Base-by-base conservation (phyloP, 169 alveolate species). In the Eimeria praecox region DNA sequence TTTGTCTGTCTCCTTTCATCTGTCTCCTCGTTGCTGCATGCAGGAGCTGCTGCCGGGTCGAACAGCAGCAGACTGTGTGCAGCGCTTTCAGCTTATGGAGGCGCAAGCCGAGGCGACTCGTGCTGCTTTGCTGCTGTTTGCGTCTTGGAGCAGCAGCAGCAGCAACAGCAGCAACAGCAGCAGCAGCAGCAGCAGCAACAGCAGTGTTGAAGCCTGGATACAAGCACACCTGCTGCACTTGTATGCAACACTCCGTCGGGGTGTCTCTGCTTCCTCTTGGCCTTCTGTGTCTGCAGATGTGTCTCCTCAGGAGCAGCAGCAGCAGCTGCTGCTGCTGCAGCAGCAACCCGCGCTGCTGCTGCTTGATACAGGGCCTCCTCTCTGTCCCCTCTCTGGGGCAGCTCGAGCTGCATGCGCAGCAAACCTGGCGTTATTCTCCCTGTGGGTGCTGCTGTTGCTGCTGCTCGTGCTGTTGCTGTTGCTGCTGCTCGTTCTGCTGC, bases 301-400 rank as follows among this genome's bases (percentile, higher is more conserved):
- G 69, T 46, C 90, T 82, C 90, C 44, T 40, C 90, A 82, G 90
- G 52, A 82, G 42, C 42, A 24, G 66, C 90, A 44, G 90, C 90
- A 82, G 90, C 73, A 46, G 73, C 87, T 40, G 42, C 42, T 24
- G 73, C 73, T 46, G 73, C 90, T 46, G 66, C 46, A 14, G 71
- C 73, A 82, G 90, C 90, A 82, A 73, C 90, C 66, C 71, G 49
- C 71, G n/a, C 90, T 82, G 71, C 73, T 44, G 73, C 71, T 82
- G 90, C 90, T 82, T 3, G 90, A 82, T 44, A 27, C 35, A 30
- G 90, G 52, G 18, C 90, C 90, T 30, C 66, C n/a, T 52, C 49
- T 82, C 42, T 16, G 35, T 33, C 49, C 73, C 16, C 90, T 82
- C 1, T 30, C 73, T 24, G 90, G 62, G 42, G 30, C 90, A 18